Evolutionary conservation across 202 grass and related monocot genomes (phyloP).

Genomic region (Elaeis oleifera): DNA sequence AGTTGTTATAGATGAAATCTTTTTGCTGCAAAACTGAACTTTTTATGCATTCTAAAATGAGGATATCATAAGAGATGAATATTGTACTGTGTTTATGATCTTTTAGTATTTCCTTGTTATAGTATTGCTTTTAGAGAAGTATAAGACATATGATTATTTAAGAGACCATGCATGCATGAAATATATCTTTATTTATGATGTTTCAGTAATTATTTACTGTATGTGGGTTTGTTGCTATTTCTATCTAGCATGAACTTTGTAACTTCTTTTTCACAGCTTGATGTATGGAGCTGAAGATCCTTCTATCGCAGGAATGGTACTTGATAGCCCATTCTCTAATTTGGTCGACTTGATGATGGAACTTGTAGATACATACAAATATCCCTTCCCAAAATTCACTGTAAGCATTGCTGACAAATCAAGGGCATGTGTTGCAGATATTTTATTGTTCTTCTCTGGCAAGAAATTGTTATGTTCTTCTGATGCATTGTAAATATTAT

Average conservation of each 20-base stretch:
- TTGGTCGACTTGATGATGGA: constrained; percentile 99
- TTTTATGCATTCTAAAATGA: too few relatives aligned
- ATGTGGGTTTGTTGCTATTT: neutral
- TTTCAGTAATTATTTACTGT: too few relatives aligned
- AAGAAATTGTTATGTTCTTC: neutral
- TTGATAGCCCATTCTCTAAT: constrained; percentile 99
- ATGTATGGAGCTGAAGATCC: constrained; percentile 99
- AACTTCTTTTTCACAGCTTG: constrained; percentile 42
- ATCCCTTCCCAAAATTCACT: constrained; percentile 96
- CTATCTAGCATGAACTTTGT: constrained; percentile 9
- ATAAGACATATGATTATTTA: too few relatives aligned
- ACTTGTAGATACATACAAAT: constrained; percentile 98
- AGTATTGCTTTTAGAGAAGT: too few relatives aligned
- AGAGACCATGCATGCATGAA: too few relatives aligned
- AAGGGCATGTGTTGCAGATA: neutral
- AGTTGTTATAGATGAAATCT: too few relatives aligned
- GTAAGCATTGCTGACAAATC: constrained; percentile 28
- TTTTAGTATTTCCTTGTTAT: too few relatives aligned
- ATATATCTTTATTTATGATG: too few relatives aligned
- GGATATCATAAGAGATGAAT: too few relatives aligned
- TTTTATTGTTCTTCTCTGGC: neutral
- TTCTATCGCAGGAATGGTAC: constrained; percentile 99
- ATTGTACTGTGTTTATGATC: too few relatives aligned
- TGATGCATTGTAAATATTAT: too few relatives aligned
- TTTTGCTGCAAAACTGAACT: too few relatives aligned